Evolutionary conservation across 139 green algal species (phyloP).

Genomic region (Closterium sp.): DNA sequence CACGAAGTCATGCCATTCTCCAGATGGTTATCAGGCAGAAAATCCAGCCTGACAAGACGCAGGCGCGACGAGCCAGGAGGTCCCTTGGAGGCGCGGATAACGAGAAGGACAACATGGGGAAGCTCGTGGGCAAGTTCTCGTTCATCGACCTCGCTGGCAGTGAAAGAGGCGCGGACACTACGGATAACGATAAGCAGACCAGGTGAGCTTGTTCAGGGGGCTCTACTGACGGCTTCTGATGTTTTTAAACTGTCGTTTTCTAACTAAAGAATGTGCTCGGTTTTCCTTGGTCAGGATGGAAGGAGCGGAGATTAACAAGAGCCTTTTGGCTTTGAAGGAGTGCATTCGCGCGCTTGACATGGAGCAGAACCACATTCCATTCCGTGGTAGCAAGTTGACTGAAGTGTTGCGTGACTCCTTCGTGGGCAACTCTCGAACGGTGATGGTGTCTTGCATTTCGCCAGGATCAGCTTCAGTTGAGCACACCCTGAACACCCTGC

Average conservation of each 20-base stretch:
- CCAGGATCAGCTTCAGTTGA: conserved; percentile 81
- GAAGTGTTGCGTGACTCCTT: conserved; percentile 79
- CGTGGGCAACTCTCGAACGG: conserved; percentile 75
- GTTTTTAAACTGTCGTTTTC: not conserved
- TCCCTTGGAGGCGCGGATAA: not conserved
- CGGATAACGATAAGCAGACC: conserved; percentile 87
- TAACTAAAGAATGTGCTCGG: not conserved
- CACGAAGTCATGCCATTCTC: conserved; percentile 93
- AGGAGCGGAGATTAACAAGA: conserved; percentile 99
- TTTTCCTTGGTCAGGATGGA: conserved; percentile 62
- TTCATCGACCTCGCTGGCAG: conserved; percentile 98
- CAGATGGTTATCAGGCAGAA: conserved; percentile 78
- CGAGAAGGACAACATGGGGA: not conserved
- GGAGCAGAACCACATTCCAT: conserved; percentile 90
- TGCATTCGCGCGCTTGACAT: conserved; percentile 90
- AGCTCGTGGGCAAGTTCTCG: conserved; percentile 82
- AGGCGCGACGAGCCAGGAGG: not conserved
- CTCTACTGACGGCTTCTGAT: not conserved
- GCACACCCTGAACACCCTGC: conserved; percentile 97
- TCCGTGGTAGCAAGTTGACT: conserved; percentile 88
- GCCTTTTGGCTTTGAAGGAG: conserved; percentile 88
- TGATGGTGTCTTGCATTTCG: conserved; percentile 98
- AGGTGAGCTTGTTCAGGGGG: conserved; percentile 38
- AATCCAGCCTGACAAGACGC: not conserved
- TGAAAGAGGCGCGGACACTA: conserved; percentile 96